phyloP scores from a whole-genome alignment of 306 rosid species.

The Spatholobus suberectus region DNA sequence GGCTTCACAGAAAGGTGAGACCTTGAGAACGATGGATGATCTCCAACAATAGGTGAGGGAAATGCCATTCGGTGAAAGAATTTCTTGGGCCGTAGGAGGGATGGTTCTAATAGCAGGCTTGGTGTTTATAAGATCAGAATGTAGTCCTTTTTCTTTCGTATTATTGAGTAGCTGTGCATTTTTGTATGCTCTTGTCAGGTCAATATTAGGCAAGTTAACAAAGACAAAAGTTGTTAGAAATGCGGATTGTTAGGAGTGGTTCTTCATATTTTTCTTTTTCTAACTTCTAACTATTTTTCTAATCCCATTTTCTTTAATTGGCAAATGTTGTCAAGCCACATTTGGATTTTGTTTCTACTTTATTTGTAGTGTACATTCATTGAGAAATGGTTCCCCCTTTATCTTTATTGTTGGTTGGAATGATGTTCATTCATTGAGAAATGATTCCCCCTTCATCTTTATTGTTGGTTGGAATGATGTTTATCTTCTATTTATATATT shows the following conservation, averaged over 20 bases:
- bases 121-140: constrained; percentile 70
- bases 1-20: constrained; percentile 53
- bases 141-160: constrained; percentile 19
- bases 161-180: constrained; percentile 14
- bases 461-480: neutral
- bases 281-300: too few relatives aligned
- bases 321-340: neutral
- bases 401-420: constrained; percentile 15
- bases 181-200: neutral
- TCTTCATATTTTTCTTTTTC: constrained; percentile 10
- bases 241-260: neutral
- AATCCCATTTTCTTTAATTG: neutral
- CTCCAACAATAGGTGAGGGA: constrained; percentile 64
- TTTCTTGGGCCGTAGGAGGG: constrained; percentile 97
- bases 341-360: neutral
- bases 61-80: constrained; percentile 73
- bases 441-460: too few relatives aligned
- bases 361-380: constrained; percentile 11
- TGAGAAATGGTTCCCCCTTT: constrained; percentile 1
- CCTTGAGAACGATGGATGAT: constrained; percentile 51
- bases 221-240: neutral
- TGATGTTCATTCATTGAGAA: too few relatives aligned
- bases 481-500: constrained; percentile 5
- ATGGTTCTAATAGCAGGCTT: constrained; percentile 91
- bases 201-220: constrained; percentile 10